A percentile compares a stretch with the other conserved stretches of the same genome.
phyloP scores from a whole-genome alignment of 78 protist species.

The slime mould (Dictyostelium discoideum) region DNA sequence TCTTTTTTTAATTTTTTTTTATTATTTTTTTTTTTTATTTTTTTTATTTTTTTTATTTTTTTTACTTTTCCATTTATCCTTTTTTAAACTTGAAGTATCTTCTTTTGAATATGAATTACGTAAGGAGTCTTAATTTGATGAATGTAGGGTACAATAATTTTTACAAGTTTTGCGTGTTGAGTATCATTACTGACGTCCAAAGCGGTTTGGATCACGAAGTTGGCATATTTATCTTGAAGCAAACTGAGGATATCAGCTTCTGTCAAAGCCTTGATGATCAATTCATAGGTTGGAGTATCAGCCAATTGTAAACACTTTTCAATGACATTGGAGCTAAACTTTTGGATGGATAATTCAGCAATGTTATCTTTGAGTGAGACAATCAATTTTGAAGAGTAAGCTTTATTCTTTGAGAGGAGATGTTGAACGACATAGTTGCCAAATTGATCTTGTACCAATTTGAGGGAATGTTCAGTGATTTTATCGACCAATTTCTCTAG shows the following conservation, averaged over 20 bases:
- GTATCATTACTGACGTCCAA: conserved; percentile 86
- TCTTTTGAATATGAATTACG: conserved; percentile 84
- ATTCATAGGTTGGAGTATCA: conserved; percentile 48
- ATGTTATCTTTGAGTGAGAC: conserved; percentile 58
- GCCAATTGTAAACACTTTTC: conserved; percentile 82
- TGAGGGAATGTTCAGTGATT: conserved; percentile 34
- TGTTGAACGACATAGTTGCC: conserved; percentile 99
- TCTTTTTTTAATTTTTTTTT: too few relatives aligned
- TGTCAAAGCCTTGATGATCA: conserved; percentile 57
- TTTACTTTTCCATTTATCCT: neutral
- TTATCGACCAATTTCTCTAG: conserved; percentile 41
- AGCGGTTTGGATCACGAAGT: conserved; percentile 96
- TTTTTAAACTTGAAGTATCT: conserved; percentile 60
- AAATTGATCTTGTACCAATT: conserved; percentile 92
- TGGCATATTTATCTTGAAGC: conserved; percentile 95
- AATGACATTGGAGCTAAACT: conserved; percentile 80
- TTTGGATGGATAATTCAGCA: conserved; percentile 78
- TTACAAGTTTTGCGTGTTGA: conserved; percentile 72
- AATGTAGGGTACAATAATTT: conserved; percentile 76
- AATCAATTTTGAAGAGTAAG: conserved; percentile 49
- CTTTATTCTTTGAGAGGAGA: conserved; percentile 79
- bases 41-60: neutral
- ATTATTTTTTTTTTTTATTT: neutral
- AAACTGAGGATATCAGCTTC: conserved; percentile 76
- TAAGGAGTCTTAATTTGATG: conserved; percentile 82